Evolutionary conservation across 2,329 filamentous ascomycete species (phyloP).

Genomic region (Fusarium veterinarium): DNA sequence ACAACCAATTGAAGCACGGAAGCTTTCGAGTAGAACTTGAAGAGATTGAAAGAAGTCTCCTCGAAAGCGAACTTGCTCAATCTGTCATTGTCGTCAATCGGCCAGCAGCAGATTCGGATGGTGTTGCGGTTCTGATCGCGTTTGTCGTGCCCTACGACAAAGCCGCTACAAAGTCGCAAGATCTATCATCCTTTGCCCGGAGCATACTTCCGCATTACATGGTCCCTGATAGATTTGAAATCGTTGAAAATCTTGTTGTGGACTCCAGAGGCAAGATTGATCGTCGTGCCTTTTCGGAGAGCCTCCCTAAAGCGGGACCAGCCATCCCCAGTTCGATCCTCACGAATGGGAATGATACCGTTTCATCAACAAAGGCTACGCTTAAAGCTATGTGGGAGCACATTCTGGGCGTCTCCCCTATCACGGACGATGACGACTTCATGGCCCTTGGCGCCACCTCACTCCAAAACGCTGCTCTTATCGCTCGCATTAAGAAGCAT

Average conservation of each 20-base stretch:
- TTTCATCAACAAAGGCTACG: neutral
- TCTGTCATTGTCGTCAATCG: neutral
- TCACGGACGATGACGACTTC: neutral
- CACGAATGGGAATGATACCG: neutral
- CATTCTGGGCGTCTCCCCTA: neutral
- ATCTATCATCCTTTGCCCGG: neutral
- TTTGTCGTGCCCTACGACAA: neutral
- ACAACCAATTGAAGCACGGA: neutral
- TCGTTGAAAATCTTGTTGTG: neutral
- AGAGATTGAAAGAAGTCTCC: neutral
- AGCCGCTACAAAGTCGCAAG: neutral
- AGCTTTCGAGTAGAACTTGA: conserved; percentile 1
- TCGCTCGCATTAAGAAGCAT: conserved; percentile 1
- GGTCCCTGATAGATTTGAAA: neutral
- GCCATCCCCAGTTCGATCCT: accelerated
- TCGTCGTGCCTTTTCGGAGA: neutral
- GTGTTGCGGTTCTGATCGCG: neutral
- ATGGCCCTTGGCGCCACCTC: conserved; percentile 3
- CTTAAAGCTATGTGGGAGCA: neutral
- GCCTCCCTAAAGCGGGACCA: neutral
- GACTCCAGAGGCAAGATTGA: neutral
- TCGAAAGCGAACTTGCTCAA: neutral
- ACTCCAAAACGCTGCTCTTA: conserved; percentile 1
- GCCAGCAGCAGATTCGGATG: neutral
- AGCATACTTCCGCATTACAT: neutral